Evolutionary conservation across 805 yeast species (phyloP), one percentile per base, ranked within the genome.

Genomic region (Monosporozyma unispora): DNA sequence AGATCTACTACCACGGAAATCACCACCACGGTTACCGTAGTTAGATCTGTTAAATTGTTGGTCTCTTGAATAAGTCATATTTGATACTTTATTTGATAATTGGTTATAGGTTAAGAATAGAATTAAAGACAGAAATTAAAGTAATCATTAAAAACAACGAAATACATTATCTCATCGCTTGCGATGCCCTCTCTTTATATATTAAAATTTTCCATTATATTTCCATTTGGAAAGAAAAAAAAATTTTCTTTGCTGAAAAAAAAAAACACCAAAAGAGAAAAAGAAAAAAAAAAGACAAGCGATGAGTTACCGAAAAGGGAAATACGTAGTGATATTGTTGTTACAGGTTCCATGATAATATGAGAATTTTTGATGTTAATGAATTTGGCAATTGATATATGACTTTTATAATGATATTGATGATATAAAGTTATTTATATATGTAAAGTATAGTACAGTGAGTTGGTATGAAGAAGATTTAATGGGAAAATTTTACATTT

Each of bases 21-120:
- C 71, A 50, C 73, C 72, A 44, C 67, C 69, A 56, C 78, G 71
- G 59, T 60, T 55, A 51, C 67, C 65, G 57, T 53, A 65, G 59
- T 64, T 66, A 48, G 68, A 58, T 52, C 61, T 67, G 57, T 65
- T 64, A 53, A 58, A 67, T 50, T 68, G 71, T 48, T 63, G 65
- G 59, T 65, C 70, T 59, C 71, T 64, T 51, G 57, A 64, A 62
- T 59, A 64, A 54, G 68, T 59, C 70, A 67, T 67, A 28, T n/a
- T 57, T 22, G 18, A 18, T 21, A 16, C 39, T 44, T 33, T 8
- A 8, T 45, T 11, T n/a, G 8, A 2, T 27, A 10, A 3, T 25
- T 25, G 14, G 6, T 10, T 25, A n/a, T 22, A 23, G 10, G 9
- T 39, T 12, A 5, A 22, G 3, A 39, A 22, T 3, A 18, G 41